Base-by-base conservation (phyloP, 148 eudicot species). In the Silene uniflora region DNA sequence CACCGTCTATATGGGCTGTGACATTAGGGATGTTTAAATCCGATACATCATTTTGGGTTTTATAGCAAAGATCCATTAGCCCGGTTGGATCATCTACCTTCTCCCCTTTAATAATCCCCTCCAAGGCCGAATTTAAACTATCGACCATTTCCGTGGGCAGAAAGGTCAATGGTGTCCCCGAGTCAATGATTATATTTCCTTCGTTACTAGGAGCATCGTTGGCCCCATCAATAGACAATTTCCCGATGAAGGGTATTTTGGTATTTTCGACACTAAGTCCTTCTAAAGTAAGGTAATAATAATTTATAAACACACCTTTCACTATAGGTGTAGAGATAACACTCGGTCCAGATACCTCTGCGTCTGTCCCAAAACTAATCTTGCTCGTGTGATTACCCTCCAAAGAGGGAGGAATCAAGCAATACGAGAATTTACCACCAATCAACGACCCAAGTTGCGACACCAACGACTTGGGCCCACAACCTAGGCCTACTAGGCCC, bases 241-340 rank as follows among this genome's bases (percentile, higher is more conserved):
- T 49, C 54, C 13, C 14, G 54, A 10, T 49, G 54, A 56, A 76
- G 1, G 76, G 17, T n/a, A 75, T 4, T 12, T 9, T 80, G 17
- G 39, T 35, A 32, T 23, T 47, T n/a, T 84, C 89, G 1, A 88
- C 74, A 1, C 44, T 29, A 0, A 90, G 19, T 24, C 81, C 78
- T 29, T 89, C 83, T 6, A 92, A 35, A 0, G 84, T 90, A 7
- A 92, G 76, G 52, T 69, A 79, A 63, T 92, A 92, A 56, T 75
- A 88, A 1, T 90, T 87, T 0, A n/a, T 13, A 49, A 49, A 76
- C 0, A 25, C 0, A 7, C 69, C 58, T 17, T 54, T 42, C 0
- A 82, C 62, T 1, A 92, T 13, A 0, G 91, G 91, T 12, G 92
- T 90, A 0, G 94, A 82, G 0, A 82, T 74, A 2, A 83, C 87